These are phyloP conservation scores for Takashimella tepidaria DNA, from an alignment of 1,284 basidiomycete species.

Conservation along the genomic window DNA sequence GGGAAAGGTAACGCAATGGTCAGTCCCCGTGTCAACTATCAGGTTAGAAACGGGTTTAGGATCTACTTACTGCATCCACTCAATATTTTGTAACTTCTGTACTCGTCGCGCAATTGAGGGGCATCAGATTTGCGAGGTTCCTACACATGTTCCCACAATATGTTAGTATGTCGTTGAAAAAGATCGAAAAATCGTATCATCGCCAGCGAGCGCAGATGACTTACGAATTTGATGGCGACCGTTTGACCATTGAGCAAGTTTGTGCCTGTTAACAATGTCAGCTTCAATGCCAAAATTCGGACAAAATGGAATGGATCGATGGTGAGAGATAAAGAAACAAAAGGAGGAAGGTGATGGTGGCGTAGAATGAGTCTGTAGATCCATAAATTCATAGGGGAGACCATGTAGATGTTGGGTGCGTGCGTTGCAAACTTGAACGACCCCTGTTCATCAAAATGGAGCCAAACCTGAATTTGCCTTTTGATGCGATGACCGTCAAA, in stretches of 20 bases:
- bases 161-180: neutral
- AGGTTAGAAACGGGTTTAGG: conserved; percentile 6
- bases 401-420: too few species aligned
- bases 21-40: conserved; percentile 7
- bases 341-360: too few species aligned
- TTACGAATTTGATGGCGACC: conserved; percentile 95
- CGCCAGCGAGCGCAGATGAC: conserved; percentile 43
- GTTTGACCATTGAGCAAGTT: conserved; percentile 93
- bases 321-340: too few species aligned
- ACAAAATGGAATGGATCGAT: neutral
- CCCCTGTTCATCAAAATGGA: too few species aligned
- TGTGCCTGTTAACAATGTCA: conserved; percentile 57
- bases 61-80: conserved; percentile 79
- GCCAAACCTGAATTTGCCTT: too few species aligned
- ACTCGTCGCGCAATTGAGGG: conserved; percentile 92
- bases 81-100: conserved; percentile 92
- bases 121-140: conserved; percentile 95
- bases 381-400: too few species aligned
- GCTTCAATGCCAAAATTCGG: neutral
- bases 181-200: neutral
- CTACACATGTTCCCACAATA: too few species aligned
- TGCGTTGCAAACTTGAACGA: too few species aligned
- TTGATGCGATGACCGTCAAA: too few species aligned
- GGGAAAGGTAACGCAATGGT: neutral
- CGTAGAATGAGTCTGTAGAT: too few species aligned